These are phyloP conservation scores for Pseudogymnoascus sp. DNA, from an alignment of 2,329 filamentous ascomycete species.

Conservation along the genomic window DNA sequence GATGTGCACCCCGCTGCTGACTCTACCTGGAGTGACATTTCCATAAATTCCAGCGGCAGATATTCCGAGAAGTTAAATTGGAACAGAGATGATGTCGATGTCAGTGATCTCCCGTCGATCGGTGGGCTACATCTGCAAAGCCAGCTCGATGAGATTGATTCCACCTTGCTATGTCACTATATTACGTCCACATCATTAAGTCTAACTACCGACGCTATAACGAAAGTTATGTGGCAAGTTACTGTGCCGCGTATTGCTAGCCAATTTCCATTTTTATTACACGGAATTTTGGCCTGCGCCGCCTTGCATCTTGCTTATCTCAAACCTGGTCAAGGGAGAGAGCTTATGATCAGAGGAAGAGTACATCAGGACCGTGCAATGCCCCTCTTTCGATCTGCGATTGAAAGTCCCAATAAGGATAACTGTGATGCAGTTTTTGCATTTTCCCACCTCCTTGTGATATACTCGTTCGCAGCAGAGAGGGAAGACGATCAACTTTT, in stretches of 20 bases:
- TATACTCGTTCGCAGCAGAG: conserved; percentile 16
- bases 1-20: neutral
- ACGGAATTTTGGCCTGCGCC: conserved; percentile 33
- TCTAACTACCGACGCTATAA: conserved; percentile 12
- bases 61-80: neutral
- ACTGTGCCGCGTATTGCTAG: conserved; percentile 29
- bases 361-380: conserved; percentile 13
- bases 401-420: conserved; percentile 8
- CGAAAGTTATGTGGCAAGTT: conserved; percentile 26
- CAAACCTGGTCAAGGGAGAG: neutral
- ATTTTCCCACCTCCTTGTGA: conserved; percentile 16
- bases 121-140: neutral
- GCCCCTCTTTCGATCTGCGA: conserved; percentile 13
- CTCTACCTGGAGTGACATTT: neutral
- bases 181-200: conserved; percentile 17
- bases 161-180: conserved; percentile 18
- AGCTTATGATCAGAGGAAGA: conserved; percentile 12
- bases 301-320: conserved; percentile 16
- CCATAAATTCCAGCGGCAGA: neutral
- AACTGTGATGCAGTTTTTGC: conserved; percentile 15
- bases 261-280: conserved; percentile 30
- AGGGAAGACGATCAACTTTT: conserved; percentile 15
- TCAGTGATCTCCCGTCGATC: neutral
- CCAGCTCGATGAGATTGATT: conserved; percentile 11
- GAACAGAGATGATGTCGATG: neutral